These are phyloP conservation scores for Digitaria exilis DNA, from an alignment of 202 grass and related monocot species.

Conservation along the genomic window DNA sequence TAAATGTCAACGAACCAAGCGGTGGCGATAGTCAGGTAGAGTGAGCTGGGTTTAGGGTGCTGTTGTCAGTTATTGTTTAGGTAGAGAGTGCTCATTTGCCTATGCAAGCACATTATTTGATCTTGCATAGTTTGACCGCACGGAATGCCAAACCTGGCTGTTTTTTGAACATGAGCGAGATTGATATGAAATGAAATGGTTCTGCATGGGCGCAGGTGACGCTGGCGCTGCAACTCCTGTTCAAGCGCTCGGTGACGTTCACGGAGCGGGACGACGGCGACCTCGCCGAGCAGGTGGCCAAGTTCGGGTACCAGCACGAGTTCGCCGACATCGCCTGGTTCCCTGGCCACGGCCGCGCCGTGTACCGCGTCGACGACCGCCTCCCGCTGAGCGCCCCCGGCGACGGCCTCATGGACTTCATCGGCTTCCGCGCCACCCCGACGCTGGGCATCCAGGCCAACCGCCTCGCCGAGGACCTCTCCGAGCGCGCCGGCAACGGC, in stretches of 20 bases:
- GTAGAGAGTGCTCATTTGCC: no score
- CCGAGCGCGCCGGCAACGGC: slow-evolving; percentile 47
- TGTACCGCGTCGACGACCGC: slow-evolving; percentile 61
- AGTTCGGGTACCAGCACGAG: slow-evolving; percentile 58
- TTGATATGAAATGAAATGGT: no score
- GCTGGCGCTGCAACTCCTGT: slow-evolving; percentile 62
- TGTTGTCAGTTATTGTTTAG: no score
- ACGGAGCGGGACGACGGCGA: slow-evolving; percentile 46
- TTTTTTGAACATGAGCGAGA: no score
- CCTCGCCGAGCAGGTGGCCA: slow-evolving; percentile 45
- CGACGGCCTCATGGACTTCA: slow-evolving; percentile 56
- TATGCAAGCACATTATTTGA: no score
- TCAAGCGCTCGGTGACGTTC: slow-evolving; percentile 68
- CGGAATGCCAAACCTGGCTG: no score
- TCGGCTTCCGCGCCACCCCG: slow-evolving; percentile 54
- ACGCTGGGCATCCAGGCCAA: slow-evolving; percentile 22
- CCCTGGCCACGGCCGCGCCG: slow-evolving; percentile 39
- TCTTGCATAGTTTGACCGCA: no score
- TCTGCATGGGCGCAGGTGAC: slow-evolving; percentile 47
- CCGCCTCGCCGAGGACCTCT: slow-evolving; percentile 53
- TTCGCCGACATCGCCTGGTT: slow-evolving; percentile 72
- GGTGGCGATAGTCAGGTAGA: no score
- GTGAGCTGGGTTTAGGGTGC: no score
- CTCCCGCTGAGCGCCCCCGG: slow-evolving; percentile 45
- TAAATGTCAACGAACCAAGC: no score